phyloP scores from a whole-genome alignment of 345 rosid genomes.

The Bruguiera gymnorhiza region DNA sequence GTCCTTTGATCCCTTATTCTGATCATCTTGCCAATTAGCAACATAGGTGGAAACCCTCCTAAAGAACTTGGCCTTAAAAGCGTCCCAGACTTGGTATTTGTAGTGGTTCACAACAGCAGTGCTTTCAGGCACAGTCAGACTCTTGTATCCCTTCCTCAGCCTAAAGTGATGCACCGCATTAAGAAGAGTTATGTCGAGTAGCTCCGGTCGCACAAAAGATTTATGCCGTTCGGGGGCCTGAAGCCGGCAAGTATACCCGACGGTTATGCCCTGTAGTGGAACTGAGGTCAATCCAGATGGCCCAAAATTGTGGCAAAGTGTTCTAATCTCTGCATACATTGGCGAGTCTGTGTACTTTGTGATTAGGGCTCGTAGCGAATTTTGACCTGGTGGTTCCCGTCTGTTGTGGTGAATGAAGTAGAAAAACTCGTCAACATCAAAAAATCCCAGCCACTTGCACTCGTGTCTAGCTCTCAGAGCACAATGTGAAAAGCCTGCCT shows the following conservation, averaged over 20 bases:
- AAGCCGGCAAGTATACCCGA: constrained; percentile 87
- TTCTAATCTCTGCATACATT: constrained; percentile 65
- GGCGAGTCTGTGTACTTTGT: constrained; percentile 65
- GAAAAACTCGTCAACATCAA: constrained; percentile 94
- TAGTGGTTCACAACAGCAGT: constrained; percentile 76
- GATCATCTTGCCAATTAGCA: constrained; percentile 86
- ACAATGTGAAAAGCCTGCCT: constrained; percentile 96
- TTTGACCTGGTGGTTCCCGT: constrained; percentile 42
- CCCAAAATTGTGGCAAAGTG: constrained; percentile 85
- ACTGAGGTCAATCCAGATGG: constrained; percentile 78
- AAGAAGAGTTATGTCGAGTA: constrained; percentile 60
- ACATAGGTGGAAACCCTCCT: constrained; percentile 96
- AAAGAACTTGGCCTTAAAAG: constrained; percentile 79
- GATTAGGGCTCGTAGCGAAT: constrained; percentile 54
- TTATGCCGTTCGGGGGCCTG: constrained; percentile 86
- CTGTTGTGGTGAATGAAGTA: constrained; percentile 54
- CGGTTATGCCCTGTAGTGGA: constrained; percentile 74
- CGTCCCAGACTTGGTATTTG: constrained; percentile 97
- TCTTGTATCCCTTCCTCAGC: constrained; percentile 50
- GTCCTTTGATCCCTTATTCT: constrained; percentile 87
- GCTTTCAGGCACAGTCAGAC: constrained; percentile 64
- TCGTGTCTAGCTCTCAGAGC: constrained; percentile 69
- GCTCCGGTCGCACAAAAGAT: constrained; percentile 64
- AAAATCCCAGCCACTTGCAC: constrained; percentile 91
- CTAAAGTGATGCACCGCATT: constrained; percentile 90